A percentile compares a stretch with the other conserved stretches of the same genome.
phyloP scores from a whole-genome alignment of 352 stramenopile species.

The Globisporangium nunn region DNA sequence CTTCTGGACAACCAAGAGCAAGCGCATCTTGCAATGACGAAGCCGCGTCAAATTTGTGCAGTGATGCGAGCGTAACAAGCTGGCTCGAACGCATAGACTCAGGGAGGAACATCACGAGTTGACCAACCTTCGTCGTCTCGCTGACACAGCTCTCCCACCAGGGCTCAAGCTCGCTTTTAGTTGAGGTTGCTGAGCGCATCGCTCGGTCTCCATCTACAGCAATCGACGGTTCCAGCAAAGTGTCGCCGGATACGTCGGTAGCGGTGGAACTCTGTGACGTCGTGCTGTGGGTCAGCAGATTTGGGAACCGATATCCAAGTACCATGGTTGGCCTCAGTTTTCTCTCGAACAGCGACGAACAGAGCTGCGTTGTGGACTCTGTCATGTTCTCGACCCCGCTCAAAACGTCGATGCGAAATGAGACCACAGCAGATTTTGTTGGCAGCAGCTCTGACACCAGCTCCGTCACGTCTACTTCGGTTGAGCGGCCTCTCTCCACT shows the following conservation, averaged over 20 bases:
- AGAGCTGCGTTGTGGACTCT: conserved; percentile 40
- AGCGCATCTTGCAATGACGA: conserved; percentile 17
- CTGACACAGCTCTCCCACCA: conserved; percentile 56
- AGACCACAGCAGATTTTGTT: conserved; percentile 32
- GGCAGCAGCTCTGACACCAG: conserved; percentile 32
- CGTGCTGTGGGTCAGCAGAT: conserved; percentile 18
- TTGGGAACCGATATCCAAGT: conserved; percentile 40
- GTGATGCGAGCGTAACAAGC: conserved; percentile 30
- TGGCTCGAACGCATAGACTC: conserved; percentile 14
- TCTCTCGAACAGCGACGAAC: conserved; percentile 55
- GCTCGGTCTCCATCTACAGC: conserved; percentile 23
- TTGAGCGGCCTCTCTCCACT: conserved; percentile 38
- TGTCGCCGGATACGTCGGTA: conserved; percentile 1
- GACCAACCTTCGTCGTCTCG: conserved; percentile 32
- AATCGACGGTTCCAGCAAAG: conserved; percentile 13
- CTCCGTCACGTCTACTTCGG: conserved; percentile 45
- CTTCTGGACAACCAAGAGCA: conserved; percentile 30
- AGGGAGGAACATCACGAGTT: conserved; percentile 45
- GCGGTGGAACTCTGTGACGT: conserved; percentile 35
- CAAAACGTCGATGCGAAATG: conserved; percentile 48
- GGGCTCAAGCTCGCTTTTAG: conserved; percentile 23
- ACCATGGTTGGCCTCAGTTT: conserved; percentile 35
- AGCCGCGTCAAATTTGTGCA: conserved; percentile 17
- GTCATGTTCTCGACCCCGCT: conserved; percentile 15
- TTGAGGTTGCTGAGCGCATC: conserved; percentile 15